Evolutionary conservation across 768 basidiomycete species (phyloP), one percentile per base, ranked within the genome.

Genomic region (Rhizopogon sp.): DNA sequence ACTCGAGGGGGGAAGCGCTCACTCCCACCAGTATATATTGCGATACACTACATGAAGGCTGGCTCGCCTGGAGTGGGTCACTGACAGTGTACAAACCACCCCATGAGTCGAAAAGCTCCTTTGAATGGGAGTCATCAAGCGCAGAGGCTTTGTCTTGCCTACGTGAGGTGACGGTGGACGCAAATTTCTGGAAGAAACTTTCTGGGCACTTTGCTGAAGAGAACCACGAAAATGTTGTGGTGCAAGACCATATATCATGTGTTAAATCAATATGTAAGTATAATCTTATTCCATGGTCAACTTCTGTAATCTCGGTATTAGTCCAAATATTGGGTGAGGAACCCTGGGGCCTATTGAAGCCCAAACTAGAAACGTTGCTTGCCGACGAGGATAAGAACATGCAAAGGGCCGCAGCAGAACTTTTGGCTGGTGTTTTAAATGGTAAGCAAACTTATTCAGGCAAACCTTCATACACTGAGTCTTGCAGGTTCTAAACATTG

Each of bases 371-470:
- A 53, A 76, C 76, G 33, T 70, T 89, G n/a, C 72, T 93, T 17
- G 67, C 70, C 8, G 80, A 90, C 62, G 82, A 86, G 57, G 84
- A 90, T 59, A 86, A 90, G 56, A 88, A 95, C 70, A 91, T 93
- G 71, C 92, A 92, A 65, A 78, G 93, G 31, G 92, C 90, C 3
- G 85, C 90, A 8, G 91, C 91, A 5, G 93, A 97, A 68, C 75
- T 94, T 51, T 66, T 93, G 7, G 89, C 88, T 2, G 88, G 88
- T 25, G 57, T 88, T n/a, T 67, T 89, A 22, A 78, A 79, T 58
- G 87, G 86, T 80, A 63, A 50, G 65, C 28, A 53, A 37, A 13
- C 16, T 25, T 6, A 14, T 9, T 50, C 5, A 28, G 54, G 57
- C 3, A 8, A 3, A n/a, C 5, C n/a, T 22, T 54, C 39, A 8